Conservation (phyloP, 2,329 filamentous ascomycete species). For the Plenodomus biglobosus region DNA sequence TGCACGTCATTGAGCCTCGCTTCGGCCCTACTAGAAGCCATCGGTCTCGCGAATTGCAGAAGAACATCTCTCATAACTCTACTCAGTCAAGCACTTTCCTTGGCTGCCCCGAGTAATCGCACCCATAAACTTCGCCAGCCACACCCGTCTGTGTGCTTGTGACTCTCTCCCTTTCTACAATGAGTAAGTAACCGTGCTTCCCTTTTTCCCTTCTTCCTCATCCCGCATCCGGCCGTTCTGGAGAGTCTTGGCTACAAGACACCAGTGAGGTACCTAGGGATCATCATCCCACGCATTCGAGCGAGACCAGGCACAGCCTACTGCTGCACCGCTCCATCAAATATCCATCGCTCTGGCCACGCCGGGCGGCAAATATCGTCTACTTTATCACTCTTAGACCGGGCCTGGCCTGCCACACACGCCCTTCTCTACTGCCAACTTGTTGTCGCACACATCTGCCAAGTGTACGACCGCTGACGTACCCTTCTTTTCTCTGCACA, state of each 20-base stretch:
- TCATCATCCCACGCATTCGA: background rate
- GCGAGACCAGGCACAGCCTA: background rate
- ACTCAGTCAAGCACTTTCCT: background rate
- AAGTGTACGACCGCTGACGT: constrained; percentile 26
- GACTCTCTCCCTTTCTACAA: background rate
- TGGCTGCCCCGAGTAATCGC: background rate
- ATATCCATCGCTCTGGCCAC: background rate
- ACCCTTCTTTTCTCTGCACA: constrained; percentile 10
- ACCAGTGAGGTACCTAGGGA: background rate
- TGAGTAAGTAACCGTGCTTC: background rate
- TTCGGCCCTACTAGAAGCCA: background rate
- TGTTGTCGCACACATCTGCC: background rate
- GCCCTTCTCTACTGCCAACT: background rate
- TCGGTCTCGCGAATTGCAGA: background rate
- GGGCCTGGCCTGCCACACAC: background rate
- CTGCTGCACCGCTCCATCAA: background rate
- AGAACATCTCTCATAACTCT: background rate
- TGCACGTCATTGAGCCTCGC: background rate
- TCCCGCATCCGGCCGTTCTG: background rate
- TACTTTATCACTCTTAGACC: background rate
- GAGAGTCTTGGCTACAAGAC: background rate
- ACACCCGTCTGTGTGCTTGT: background rate
- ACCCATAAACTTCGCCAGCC: background rate
- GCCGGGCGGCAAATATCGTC: background rate
- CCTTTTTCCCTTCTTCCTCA: background rate